phyloP scores from a whole-genome alignment of 2,329 filamentous ascomycete genomes.

The Neofusicoccum ribis region DNA sequence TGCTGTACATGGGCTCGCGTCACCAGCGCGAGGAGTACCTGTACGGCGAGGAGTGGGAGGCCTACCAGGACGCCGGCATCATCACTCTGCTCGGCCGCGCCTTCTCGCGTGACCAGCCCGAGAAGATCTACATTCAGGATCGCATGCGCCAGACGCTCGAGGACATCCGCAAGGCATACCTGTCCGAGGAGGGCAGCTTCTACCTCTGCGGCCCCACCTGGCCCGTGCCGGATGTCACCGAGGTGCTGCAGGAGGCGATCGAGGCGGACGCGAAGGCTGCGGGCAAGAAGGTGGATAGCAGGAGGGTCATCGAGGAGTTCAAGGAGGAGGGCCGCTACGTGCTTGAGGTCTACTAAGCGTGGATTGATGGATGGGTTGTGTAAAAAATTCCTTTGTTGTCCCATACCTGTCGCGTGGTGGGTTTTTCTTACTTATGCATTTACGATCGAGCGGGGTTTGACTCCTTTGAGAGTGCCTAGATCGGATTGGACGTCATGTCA shows the following conservation, averaged over 20 bases:
- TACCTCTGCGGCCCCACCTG: constrained; percentile 98
- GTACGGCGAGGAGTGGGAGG: constrained; percentile 99
- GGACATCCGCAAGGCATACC: constrained; percentile 83
- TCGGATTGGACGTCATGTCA: too few species aligned
- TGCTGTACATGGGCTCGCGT: constrained; percentile 94
- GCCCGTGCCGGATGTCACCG: constrained; percentile 96
- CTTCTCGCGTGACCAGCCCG: constrained; percentile 92
- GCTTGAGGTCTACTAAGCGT: constrained; percentile 83
- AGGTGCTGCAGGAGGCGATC: constrained; percentile 91
- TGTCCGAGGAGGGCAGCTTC: constrained; percentile 85
- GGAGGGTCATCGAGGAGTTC: constrained; percentile 92
- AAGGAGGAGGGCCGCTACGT: constrained; percentile 96
- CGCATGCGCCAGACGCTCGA: constrained; percentile 86
- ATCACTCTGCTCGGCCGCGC: constrained; percentile 91
- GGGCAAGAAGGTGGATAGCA: constrained; percentile 75
- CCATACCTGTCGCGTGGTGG: too few species aligned
- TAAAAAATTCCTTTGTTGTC: too few species aligned
- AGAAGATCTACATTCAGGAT: constrained; percentile 99
- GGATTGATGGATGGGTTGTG: too few species aligned
- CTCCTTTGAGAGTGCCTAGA: too few species aligned
- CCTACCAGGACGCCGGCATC: constrained; percentile 91
- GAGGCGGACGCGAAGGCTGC: constrained; percentile 62
- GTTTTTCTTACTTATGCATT: too few species aligned
- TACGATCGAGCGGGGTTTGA: too few species aligned
- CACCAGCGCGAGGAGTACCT: constrained; percentile 98